A percentile compares a stretch with the other conserved stretches of the same genome.
phyloP scores from a whole-genome alignment of 1,284 basidiomycete species.

The Trametes sp. region DNA sequence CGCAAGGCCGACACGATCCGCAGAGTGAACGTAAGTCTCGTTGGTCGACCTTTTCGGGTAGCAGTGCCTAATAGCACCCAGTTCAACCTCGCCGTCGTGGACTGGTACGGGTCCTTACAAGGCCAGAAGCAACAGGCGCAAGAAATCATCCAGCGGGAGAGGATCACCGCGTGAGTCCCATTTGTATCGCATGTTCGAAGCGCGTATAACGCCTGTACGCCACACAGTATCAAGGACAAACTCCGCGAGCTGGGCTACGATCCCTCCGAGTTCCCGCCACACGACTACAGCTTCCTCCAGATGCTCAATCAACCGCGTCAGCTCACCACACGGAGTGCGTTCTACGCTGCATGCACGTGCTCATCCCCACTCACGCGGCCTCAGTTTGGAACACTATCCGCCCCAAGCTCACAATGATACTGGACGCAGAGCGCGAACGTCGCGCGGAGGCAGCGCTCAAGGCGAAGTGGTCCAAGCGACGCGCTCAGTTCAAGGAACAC shows the following conservation, averaged over 20 bases:
- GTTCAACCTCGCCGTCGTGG: not conserved
- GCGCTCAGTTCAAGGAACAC: not conserved
- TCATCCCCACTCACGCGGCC: not conserved
- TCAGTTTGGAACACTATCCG: slow-evolving; percentile 20
- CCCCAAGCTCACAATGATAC: slow-evolving; percentile 10
- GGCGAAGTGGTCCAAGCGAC: slow-evolving; percentile 10
- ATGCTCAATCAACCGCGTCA: slow-evolving; percentile 18
- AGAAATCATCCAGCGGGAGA: not conserved
- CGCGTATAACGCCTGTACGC: too few relatives aligned
- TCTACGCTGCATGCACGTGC: too few relatives aligned
- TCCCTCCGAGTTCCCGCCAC: not conserved
- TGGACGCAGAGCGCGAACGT: slow-evolving; percentile 3
- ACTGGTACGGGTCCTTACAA: not conserved
- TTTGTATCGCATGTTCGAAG: not conserved
- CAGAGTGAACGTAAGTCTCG: slow-evolving; percentile 4
- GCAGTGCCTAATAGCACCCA: not conserved
- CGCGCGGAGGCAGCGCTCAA: not conserved
- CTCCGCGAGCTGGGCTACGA: slow-evolving; percentile 11
- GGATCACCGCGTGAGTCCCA: slow-evolving; percentile 3
- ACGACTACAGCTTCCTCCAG: not conserved
- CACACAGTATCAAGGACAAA: slow-evolving; percentile 5
- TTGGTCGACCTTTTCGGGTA: too few relatives aligned
- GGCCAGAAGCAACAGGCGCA: not conserved
- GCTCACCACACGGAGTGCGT: slow-evolving; percentile 19
- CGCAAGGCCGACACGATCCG: slow-evolving; percentile 6